Evolutionary conservation across 768 basidiomycete species (phyloP).

Genomic region (Pleurotus cornucopiae): DNA sequence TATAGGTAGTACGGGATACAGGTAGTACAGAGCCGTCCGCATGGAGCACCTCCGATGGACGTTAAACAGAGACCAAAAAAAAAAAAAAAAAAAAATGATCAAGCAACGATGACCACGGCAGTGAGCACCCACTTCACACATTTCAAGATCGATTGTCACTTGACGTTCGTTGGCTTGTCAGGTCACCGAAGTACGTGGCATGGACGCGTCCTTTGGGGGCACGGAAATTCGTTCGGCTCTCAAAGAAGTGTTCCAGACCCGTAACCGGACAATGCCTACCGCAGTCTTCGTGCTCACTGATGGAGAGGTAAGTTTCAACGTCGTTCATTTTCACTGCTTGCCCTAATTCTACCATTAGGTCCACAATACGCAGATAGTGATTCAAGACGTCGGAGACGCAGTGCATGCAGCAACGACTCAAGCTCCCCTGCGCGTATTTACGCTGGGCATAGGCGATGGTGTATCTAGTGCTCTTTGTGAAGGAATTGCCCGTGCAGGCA

Average conservation of each 20-base stretch:
- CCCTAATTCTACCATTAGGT: constrained; percentile 13
- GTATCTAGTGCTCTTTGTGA: constrained; percentile 50
- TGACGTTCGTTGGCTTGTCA: constrained; percentile 13
- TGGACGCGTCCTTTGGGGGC: constrained; percentile 43
- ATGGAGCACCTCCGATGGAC: too few relatives aligned
- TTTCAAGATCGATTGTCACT: background rate
- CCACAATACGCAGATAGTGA: constrained; percentile 16
- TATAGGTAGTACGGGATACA: too few relatives aligned
- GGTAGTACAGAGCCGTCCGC: too few relatives aligned
- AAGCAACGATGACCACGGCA: constrained; percentile 28
- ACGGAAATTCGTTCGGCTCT: constrained; percentile 48
- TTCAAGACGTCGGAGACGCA: constrained; percentile 22
- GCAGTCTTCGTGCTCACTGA: constrained; percentile 58
- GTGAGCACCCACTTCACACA: constrained; percentile 21
- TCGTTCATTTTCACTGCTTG: background rate
- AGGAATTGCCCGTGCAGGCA: constrained; percentile 49
- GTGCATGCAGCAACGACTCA: constrained; percentile 23
- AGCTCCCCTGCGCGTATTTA: constrained; percentile 45
- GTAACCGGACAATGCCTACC: constrained; percentile 33
- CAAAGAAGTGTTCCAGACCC: constrained; percentile 27
- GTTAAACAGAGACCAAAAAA: too few relatives aligned
- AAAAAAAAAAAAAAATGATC: too few relatives aligned
- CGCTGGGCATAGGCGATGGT: constrained; percentile 50
- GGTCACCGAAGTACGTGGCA: constrained; percentile 33
- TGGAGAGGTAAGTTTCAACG: constrained; percentile 33